Base-by-base conservation (phyloP, 495 filamentous ascomycete species). In the Neurospora hispaniola region DNA sequence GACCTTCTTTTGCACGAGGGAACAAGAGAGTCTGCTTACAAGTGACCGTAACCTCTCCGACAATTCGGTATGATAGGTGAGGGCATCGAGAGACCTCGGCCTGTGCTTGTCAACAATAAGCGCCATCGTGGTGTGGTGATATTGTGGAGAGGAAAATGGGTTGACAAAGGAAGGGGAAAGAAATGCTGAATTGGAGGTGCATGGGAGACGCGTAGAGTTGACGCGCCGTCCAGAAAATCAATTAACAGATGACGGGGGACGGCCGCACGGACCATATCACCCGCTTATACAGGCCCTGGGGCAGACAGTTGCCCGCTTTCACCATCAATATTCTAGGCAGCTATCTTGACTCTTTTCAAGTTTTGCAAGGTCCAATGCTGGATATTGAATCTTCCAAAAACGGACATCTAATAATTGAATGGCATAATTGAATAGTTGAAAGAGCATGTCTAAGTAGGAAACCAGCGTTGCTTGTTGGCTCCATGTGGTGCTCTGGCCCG, bases 71-170 rank as follows among this genome's bases (percentile, higher is more conserved):
- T 99, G 96, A 72, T 98, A 98, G 76, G 90, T 91, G 71, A 99
- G 88, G 62, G 90, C 84, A 77, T 98, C 94, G 0, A 99, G 90
- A 31, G 90, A 91, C 44, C 92, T 89, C n/a, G 96, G 96, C 31
- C 96, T 90, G 79, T 97, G 90, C 78, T 96, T 98, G 80, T 99
- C 96, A 14, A 99, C 95, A 46, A 98, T 91, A 39, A 99, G 89
- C 71, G 87, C 86, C 87, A 88, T 88, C 46, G 43, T 44, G 31
- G 20, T 59, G 20, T 42, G 31, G 23, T 39, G 44, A 66, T 42
- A 44, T 69, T 71, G 43, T 31, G 40, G 12, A 20, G 35, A 69
- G 73, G 14, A 16, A 16, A 12, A 54, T 12, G 11, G 23, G 54
- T 31, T 62, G 54, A 35, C 12, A 12, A 31, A 62, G 54, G 54